Evolutionary conservation across 768 basidiomycete species (phyloP), one percentile per base, ranked within the genome.

Genomic region (Guyanaporus albipodus): DNA sequence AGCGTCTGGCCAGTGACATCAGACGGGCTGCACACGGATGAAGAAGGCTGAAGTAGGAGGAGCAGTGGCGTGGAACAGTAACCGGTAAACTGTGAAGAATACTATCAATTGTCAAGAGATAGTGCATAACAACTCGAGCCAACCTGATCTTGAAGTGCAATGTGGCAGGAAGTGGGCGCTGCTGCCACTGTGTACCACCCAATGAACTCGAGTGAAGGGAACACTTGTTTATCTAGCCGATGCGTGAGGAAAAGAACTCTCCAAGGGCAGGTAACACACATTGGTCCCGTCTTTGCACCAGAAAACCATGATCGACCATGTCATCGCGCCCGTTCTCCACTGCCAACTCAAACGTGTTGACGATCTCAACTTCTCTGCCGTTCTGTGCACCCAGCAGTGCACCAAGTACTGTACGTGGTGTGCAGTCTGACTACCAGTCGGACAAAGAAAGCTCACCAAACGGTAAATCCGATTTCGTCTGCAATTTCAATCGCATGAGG

Each of bases 111-210:
- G 34, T 42, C 15, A 12, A 27, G 33, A 15, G 31, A 38, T 11
- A 26, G 7, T 17, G 9, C 3, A n/a, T 8, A 18, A 36, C 2
- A 35, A 10, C 17, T 8, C 31, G 31, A 34, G 34, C 68, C 14
- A 49, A 84, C 93, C 73, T 96, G 91, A 63, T 89, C 83, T 62
- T 97, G 91, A 15, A 98, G 75, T 2, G 78, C 73, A 36, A 91
- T 82, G 59, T 98, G 92, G 17, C 71, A 72, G n/a, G 77, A 59
- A 1, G 83, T 83, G 0, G 91, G 91, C 10, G 73, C 70, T n/a
- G 76, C 64, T 14, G 91, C 85, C 35, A 94, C 83, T 0, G 88
- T 89, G 68, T 99, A 99, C 96, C 96, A 99, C 8, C 96, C 96
- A 41, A 99, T 88, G 61, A 99, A 85, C 62, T 98, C 96, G 27